A percentile compares a stretch with the other conserved stretches of the same genome.
Evolutionary conservation across 2,329 filamentous ascomycete species (phyloP).

Genomic region (Westerdykella aurantiaca): DNA sequence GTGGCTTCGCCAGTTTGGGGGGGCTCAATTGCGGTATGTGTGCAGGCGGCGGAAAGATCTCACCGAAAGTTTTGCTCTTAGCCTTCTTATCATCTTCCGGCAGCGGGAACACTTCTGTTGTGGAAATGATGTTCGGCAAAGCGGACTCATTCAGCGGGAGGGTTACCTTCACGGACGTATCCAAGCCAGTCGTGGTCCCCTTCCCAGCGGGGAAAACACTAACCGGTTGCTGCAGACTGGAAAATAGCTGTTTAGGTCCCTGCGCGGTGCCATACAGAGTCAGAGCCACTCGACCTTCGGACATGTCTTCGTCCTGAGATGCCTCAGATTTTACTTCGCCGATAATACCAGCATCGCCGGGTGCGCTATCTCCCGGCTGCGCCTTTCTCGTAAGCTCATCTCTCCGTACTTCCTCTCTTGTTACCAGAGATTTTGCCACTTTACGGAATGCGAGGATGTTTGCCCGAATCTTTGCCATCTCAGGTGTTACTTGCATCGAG

Average conservation of each 20-base stretch:
- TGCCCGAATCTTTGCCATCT: constrained; percentile 30
- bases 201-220: constrained; percentile 31
- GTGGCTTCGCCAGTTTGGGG: constrained; percentile 65
- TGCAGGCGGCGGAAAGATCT: constrained; percentile 65
- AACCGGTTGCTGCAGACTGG: constrained; percentile 63
- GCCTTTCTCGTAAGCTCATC: neutral
- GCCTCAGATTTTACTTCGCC: neutral
- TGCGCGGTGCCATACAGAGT: constrained; percentile 72
- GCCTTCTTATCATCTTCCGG: constrained; percentile 47
- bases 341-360: no score
- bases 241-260: constrained; percentile 73
- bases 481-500: constrained; percentile 25
- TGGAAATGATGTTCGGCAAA: constrained; percentile 68
- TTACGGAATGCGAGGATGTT: constrained; percentile 33
- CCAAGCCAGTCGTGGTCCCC: constrained; percentile 32
- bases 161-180: constrained; percentile 40
- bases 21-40: constrained; percentile 61
- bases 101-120: constrained; percentile 59
- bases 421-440: constrained; percentile 22
- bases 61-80: constrained; percentile 60
- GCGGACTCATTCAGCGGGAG: constrained; percentile 56
- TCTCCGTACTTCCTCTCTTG: constrained; percentile 24
- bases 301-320: neutral
- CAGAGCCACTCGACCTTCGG: constrained; percentile 55
- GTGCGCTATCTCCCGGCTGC: neutral